Base-by-base conservation (phyloP, 2,329 filamentous ascomycete species). In the Parafenestella ontariensis region DNA sequence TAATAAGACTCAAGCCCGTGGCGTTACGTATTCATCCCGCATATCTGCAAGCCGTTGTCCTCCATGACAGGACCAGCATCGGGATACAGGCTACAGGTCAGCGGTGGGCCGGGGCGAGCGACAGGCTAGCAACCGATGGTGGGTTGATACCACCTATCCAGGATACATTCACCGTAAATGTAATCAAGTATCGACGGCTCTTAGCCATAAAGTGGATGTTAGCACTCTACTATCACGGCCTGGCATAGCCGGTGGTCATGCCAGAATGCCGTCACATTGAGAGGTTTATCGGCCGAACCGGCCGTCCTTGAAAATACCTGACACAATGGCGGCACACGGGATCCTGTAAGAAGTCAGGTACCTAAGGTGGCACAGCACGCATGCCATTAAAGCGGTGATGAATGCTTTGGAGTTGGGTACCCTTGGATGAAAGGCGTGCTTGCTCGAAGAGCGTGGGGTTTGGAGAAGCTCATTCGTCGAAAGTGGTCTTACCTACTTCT, bases 241-340 rank as follows among this genome's bases (percentile, higher is more conserved):
- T 47, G 48, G 43, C 29, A 49, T 34, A 46, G 45, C 56, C 48
- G 54, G 54, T 59, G 49, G 53, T 26, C 41, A 46, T 54, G 50
- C 39, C 49, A 55, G 57, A 31, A 56, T 56, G 64, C 57, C 63
- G 63, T 65, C 61, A 52, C 47, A 58, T 59, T 23, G 42, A 33
- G 33, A 29, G 34, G 43, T 36, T 17, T 37, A 36, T 52, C 47
- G 41, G 49, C 39, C 34, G 52, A 62, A 55, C 51, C 64, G 57
- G 60, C 64, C 69, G 69, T 64, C 61, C 68, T 46, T 56, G 54
- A 60, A 58, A 55, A 54, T 56, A 65, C 65, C 69, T 68, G 64
- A 63, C 65, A 70, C 64, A 64, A 63, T 17, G 23, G 9, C 41
- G 17, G 41, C 18, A 20, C 41, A 28, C 18, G n/a, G 17, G 21